These are phyloP conservation scores for Russula dissimulans DNA, from an alignment of 768 basidiomycete genomes.

Conservation along the genomic window DNA sequence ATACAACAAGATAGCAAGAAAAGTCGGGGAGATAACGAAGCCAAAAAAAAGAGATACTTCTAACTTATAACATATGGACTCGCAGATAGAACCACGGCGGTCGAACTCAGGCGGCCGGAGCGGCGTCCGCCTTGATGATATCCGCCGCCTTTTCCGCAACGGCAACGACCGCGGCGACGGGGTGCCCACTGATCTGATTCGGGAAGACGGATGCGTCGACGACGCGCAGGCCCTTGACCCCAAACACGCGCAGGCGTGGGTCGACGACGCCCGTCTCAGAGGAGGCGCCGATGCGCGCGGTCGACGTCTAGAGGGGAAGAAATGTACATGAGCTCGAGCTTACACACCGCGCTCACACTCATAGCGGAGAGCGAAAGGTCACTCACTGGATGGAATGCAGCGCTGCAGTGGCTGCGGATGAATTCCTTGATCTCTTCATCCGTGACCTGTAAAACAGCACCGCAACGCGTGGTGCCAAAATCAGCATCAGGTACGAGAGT, in stretches of 20 bases:
- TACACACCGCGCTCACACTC: not conserved
- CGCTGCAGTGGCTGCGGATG: slow-evolving; percentile 1
- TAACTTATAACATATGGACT: no score
- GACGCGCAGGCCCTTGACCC: slow-evolving; percentile 34
- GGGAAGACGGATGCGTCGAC: slow-evolving; percentile 22
- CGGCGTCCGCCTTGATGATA: slow-evolving; percentile 6
- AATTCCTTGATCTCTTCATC: slow-evolving; percentile 19
- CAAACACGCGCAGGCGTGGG: slow-evolving; percentile 33
- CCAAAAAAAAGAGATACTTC: no score
- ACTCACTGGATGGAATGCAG: slow-evolving; percentile 28
- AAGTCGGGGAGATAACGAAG: no score
- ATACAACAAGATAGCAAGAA: no score
- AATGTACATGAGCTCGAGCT: not conserved
- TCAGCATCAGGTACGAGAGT: not conserved
- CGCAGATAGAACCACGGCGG: no score
- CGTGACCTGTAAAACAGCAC: slow-evolving; percentile 1
- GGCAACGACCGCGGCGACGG: slow-evolving; percentile 2
- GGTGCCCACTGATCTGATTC: slow-evolving; percentile 13
- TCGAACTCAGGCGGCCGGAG: not conserved
- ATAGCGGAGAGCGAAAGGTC: not conserved
- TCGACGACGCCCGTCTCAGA: slow-evolving; percentile 33
- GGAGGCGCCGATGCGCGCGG: slow-evolving; percentile 10
- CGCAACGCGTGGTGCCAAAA: not conserved
- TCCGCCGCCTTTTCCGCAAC: slow-evolving; percentile 12
- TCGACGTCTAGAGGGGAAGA: slow-evolving; percentile 5